Evolutionary conservation across 441 rosid genomes (phyloP).

Genomic region (Macaranga tanarius): DNA sequence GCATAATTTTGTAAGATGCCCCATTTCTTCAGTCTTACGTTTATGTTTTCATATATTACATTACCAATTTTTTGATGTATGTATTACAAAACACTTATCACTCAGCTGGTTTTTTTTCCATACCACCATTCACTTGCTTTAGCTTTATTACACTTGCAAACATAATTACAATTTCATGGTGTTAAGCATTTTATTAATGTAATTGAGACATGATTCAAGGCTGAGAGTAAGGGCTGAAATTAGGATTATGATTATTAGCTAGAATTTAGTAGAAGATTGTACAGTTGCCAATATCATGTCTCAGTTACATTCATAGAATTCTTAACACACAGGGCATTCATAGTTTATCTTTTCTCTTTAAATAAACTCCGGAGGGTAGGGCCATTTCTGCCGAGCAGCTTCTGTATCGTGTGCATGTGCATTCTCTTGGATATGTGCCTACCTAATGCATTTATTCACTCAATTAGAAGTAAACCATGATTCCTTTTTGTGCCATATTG

Average conservation of each 20-base stretch:
- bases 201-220: too few species aligned
- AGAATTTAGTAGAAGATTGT: too few species aligned
- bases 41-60: too few species aligned
- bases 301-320: too few species aligned
- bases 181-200: too few species aligned
- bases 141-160: background rate
- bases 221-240: too few species aligned
- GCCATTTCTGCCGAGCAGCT: background rate
- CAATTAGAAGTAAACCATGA: background rate
- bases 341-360: background rate
- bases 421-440: slow-evolving; percentile 5
- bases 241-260: too few species aligned
- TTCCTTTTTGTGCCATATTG: background rate
- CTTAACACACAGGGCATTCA: too few species aligned
- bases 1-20: slow-evolving; percentile 66
- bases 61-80: slow-evolving; percentile 10
- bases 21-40: slow-evolving; percentile 14
- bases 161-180: background rate
- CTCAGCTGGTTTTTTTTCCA: background rate
- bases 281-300: too few species aligned
- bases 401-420: background rate
- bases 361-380: slow-evolving; percentile 7
- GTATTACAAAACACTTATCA: background rate
- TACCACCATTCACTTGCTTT: background rate
- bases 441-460: slow-evolving; percentile 4